Evolutionary conservation across 179 eudicot species (phyloP), one percentile per base, ranked within the genome.

Genomic region (Patellifolia procumbens): DNA sequence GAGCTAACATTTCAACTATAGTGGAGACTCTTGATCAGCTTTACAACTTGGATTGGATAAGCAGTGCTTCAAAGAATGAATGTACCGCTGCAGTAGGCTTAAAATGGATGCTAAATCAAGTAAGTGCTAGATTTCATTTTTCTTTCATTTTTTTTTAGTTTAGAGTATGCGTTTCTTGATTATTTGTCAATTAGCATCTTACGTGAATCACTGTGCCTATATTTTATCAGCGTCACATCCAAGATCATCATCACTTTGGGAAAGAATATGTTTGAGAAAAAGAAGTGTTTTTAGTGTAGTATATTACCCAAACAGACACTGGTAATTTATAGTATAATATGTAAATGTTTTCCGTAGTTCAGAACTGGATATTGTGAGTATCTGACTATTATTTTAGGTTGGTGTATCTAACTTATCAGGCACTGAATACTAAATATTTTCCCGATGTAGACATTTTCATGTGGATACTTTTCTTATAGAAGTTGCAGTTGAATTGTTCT

Each of bases 51-150:
- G 98, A 93, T 71, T 88, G 88, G 94, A 45, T 86, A n/a, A 91
- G 87, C 17, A 93, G 98, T 84, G 89, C 95, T 81, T 83, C 98
- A 37, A 93, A 90, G 86, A 93, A 90, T 74, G 88, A 93, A 72
- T 93, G 98, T 80, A 90, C 95, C 12, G 90, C 97, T 69, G 98
- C 98, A 39, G 88, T 90, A 80, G 98, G 98, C 77, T 90, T 93
- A 89, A 93, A 93, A 79, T 93, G 98, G 98, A 93, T 93, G 98
- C 89, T 93, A 68, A 93, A 93, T 82, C 98, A 93, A 92, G 98
- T 92, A 74, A 74, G 84, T 69, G 48, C 60, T 55, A 34, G 61
- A 11, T 74, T 52, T 24, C 2, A 20, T 28, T 73, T 43, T 10
- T 48, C 29, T 4, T 5, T 64, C 17, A 39, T 11, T 28, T 20